Evolutionary conservation across 495 filamentous ascomycete genomes (phyloP).

Genomic region (Hyaloscypha bicolor): DNA sequence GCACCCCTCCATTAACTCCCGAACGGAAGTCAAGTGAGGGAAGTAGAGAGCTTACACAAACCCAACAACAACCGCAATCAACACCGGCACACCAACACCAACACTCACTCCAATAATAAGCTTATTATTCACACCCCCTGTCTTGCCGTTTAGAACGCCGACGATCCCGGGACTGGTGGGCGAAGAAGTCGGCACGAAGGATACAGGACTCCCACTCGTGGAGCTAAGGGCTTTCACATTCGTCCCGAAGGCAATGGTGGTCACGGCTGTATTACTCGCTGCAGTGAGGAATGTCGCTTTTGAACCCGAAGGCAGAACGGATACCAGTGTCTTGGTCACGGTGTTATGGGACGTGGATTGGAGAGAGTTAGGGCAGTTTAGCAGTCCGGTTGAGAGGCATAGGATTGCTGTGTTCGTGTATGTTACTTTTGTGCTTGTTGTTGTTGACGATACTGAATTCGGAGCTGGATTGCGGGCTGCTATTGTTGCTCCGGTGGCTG

Average conservation of each 20-base stretch:
- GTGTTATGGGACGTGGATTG: slow-evolving; percentile 43
- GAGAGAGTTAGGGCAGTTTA: slow-evolving; percentile 49
- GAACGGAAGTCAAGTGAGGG: neutral
- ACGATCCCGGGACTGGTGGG: slow-evolving; percentile 2
- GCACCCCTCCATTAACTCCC: neutral
- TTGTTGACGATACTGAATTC: slow-evolving; percentile 29
- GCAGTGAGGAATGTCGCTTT: slow-evolving; percentile 39
- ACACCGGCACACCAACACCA: slow-evolving; percentile 44
- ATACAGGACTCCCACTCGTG: slow-evolving; percentile 39
- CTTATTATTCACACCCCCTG: slow-evolving; percentile 36
- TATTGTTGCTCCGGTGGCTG: slow-evolving; percentile 34
- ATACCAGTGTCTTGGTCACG: slow-evolving; percentile 37
- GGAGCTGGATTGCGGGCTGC: neutral
- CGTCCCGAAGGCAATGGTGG: slow-evolving; percentile 42
- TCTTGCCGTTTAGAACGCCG: slow-evolving; percentile 16
- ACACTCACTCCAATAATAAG: slow-evolving; percentile 47
- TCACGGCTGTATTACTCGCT: slow-evolving; percentile 34
- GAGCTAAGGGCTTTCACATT: slow-evolving; percentile 40
- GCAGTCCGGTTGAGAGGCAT: slow-evolving; percentile 42
- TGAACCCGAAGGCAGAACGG: slow-evolving; percentile 41
- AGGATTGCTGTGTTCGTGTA: slow-evolving; percentile 40
- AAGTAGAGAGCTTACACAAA: slow-evolving; percentile 38
- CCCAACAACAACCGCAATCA: slow-evolving; percentile 37
- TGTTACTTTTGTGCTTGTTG: slow-evolving; percentile 39
- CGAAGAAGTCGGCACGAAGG: slow-evolving; percentile 35